Percentiles rank a stretch among this genome's conserved stretches.
These are phyloP conservation scores for Exophiala xenobiotica DNA, from an alignment of 2,329 filamentous ascomycete genomes.

Conservation along the genomic window DNA sequence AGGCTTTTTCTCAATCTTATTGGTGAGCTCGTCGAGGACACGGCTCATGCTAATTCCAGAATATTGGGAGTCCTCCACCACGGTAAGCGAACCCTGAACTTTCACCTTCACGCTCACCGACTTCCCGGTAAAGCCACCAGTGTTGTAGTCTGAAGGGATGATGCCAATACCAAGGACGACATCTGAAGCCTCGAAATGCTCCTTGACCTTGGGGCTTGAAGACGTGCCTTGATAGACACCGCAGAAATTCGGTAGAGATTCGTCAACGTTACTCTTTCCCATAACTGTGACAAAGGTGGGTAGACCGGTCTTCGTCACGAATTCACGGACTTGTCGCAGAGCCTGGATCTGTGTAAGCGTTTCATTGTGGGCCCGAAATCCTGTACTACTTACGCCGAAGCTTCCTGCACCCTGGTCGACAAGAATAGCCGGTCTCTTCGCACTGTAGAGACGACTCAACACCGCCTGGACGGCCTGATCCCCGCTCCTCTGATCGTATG, in stretches of 20 bases:
- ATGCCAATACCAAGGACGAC: slow-evolving; percentile 43
- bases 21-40: background rate
- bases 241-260: slow-evolving; percentile 71
- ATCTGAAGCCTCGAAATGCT: slow-evolving; percentile 41
- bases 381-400: slow-evolving; percentile 65
- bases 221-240: slow-evolving; percentile 83
- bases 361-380: too few species aligned
- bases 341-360: too few species aligned
- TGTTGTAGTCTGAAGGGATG: slow-evolving; percentile 49
- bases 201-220: slow-evolving; percentile 63
- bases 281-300: slow-evolving; percentile 87
- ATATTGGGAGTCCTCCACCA: too few species aligned
- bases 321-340: slow-evolving; percentile 69
- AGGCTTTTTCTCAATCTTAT: slow-evolving; percentile 40
- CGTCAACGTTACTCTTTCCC: slow-evolving; percentile 82
- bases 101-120: slow-evolving; percentile 77
- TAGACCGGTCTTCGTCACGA: slow-evolving; percentile 70
- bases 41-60: background rate
- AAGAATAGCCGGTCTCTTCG: slow-evolving; percentile 72
- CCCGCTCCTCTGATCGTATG: slow-evolving; percentile 65
- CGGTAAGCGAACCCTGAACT: slow-evolving; percentile 64
- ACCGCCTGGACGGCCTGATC: slow-evolving; percentile 81
- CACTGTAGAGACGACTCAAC: slow-evolving; percentile 68
- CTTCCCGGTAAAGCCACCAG: slow-evolving; percentile 50
- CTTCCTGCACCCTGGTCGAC: slow-evolving; percentile 81